Base-by-base conservation (phyloP, 306 rosid species). In the Carpinus viminea region DNA sequence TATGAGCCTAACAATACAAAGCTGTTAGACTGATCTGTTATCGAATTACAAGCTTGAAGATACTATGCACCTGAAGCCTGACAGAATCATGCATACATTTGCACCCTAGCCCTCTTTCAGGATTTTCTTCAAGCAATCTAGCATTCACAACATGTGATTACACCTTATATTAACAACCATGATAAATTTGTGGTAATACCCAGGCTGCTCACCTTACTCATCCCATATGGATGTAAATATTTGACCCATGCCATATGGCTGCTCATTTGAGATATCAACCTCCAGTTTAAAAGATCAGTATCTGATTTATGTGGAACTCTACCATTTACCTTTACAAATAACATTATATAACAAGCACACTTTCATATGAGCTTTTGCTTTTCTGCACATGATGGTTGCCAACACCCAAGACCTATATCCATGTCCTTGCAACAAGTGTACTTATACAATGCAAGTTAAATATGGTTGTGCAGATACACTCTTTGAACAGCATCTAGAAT, bases 341-440 rank as follows among this genome's bases (percentile, higher is more conserved):
- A 36, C 70, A 34, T 34, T 34, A 28, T 34, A 28, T 59, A 24
- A 10, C 45, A 34, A 31, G 21, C 46, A 34, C 70, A 31, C 1
- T 2, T 64, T 34, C 36, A 64, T 8, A 64, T 34, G 46, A 64
- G 24, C 70, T 64, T 64, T 59, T 34, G 24, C 70, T 64, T 64
- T 59, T 34, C 43, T 38, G 47, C 51, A 18, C 28, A 38, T 66
- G 28, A 36, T 66, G 24, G 50, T 66, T 18, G n/a, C 71, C 72
- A 13, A 66, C 72, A 38, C 28, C 24, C 20, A 66, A 41, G 26
- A 66, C 72, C 48, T 61, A 4, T 66, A 66, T 66, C 50, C 72
- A 66, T 17, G 72, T 66, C 72, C 15, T 8, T 10, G 13, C 26
- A 66, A 36, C 70, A 34, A 3, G 17, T 34, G 17, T 62, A 13